A percentile compares a stretch with the other conserved stretches of the same genome.
These are phyloP conservation scores for Hordeum pubiflorum DNA, from an alignment of 202 grass and related monocot species.

Conservation along the genomic window DNA sequence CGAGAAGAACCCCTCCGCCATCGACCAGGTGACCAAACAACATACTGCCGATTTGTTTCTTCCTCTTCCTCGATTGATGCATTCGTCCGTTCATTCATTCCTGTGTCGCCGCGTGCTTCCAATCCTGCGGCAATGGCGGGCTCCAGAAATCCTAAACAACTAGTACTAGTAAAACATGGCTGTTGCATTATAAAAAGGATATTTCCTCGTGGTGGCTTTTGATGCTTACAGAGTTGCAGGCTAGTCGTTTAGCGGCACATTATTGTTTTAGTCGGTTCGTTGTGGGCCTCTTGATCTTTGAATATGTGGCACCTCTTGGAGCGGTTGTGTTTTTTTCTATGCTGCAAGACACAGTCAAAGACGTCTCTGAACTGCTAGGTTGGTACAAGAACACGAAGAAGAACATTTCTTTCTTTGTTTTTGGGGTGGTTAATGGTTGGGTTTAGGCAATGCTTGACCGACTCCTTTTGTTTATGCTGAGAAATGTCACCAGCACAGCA, in stretches of 20 bases:
- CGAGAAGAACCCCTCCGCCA: constrained; percentile 62
- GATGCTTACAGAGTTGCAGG: constrained; percentile 24
- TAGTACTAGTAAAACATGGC: not conserved
- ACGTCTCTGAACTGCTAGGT: constrained; percentile 29
- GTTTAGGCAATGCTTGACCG: constrained; percentile 21
- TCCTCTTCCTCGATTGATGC: not conserved
- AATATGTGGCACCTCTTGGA: constrained; percentile 3
- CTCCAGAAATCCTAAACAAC: constrained; percentile 11
- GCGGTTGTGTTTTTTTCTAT: constrained; percentile 16
- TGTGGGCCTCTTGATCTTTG: constrained; percentile 27
- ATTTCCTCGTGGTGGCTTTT: constrained; percentile 5
- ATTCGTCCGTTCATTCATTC: not conserved
- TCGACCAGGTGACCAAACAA: constrained; percentile 50
- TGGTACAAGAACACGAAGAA: not conserved
- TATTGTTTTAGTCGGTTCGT: constrained; percentile 36
- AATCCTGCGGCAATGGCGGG: constrained; percentile 1
- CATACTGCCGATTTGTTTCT: too few relatives aligned
- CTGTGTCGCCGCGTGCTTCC: not conserved
- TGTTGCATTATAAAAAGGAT: not conserved
- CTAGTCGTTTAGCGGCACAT: constrained; percentile 25
- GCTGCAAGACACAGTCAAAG: not conserved
- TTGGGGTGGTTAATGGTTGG: constrained; percentile 27
- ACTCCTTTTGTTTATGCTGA: constrained; percentile 16
- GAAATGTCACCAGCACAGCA: not conserved
- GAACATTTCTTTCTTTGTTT: constrained; percentile 11